A percentile compares a stretch with the other conserved stretches of the same genome.
Conservation (phyloP, 768 basidiomycete genomes). For the Collybia nuda region DNA sequence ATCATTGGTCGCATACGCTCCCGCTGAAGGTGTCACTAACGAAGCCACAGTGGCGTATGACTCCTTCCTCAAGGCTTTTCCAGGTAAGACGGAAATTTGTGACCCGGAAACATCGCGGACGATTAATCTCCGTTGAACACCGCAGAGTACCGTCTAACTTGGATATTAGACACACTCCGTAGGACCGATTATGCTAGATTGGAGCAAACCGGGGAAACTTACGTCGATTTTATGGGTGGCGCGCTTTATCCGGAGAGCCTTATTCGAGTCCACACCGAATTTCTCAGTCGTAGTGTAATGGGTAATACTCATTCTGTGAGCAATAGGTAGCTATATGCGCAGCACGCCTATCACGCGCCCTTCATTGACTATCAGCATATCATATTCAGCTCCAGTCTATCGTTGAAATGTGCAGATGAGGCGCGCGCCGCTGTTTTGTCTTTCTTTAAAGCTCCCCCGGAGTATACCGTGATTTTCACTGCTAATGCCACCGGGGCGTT, state of each 20-base stretch:
- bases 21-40: constrained; percentile 26
- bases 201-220: constrained; percentile 65
- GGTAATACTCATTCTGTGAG: constrained; percentile 87
- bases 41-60: constrained; percentile 43
- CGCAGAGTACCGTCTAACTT: constrained; percentile 62
- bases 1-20: constrained; percentile 21
- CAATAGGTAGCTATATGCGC: constrained; percentile 61
- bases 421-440: constrained; percentile 72
- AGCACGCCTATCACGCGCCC: neutral
- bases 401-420: constrained; percentile 62
- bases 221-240: constrained; percentile 88
- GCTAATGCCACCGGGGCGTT: constrained; percentile 78
- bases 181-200: constrained; percentile 61
- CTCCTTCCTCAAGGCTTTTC: constrained; percentile 45
- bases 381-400: constrained; percentile 61
- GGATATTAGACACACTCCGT: constrained; percentile 70
- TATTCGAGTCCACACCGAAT: constrained; percentile 66
- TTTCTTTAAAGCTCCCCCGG: constrained; percentile 74
- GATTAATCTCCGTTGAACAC: too few relatives aligned
- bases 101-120: neutral
- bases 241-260: constrained; percentile 79
- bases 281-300: constrained; percentile 64
- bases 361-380: neutral
- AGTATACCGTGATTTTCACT: constrained; percentile 82
- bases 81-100: constrained; percentile 23